Percentiles rank a stretch among this genome's conserved stretches.
Conservation (phyloP, 177 flowering plant species). For the Vitis hybrid region DNA sequence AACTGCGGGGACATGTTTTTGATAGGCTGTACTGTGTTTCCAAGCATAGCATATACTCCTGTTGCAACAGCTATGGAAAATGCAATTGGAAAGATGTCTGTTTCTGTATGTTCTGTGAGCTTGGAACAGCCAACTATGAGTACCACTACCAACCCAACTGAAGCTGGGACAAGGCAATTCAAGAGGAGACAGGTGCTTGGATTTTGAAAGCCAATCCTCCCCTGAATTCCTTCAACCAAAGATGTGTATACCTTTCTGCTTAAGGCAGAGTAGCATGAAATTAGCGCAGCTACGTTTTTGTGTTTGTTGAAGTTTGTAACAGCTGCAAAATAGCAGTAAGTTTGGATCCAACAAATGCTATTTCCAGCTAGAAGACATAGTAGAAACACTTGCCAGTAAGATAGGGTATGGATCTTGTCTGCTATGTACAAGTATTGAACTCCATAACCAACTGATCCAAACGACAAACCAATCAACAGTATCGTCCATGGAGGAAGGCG, state of each 20-base stretch:
- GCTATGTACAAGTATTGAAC: slow-evolving; percentile 9
- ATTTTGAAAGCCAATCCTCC: no score
- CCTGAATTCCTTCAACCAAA: no score
- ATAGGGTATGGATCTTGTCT: no score
- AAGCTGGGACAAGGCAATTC: no score
- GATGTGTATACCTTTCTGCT: slow-evolving; percentile 2
- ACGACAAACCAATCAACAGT: neutral
- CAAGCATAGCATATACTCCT: slow-evolving; percentile 2
- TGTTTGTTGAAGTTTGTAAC: neutral
- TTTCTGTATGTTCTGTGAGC: neutral
- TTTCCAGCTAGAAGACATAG: slow-evolving; percentile 11
- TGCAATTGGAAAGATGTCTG: neutral
- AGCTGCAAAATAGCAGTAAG: neutral
- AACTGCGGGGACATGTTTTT: slow-evolving; percentile 3
- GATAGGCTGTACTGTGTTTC: slow-evolving; percentile 1
- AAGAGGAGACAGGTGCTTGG: no score
- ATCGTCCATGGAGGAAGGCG: neutral
- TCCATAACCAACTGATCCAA: slow-evolving; percentile 8
- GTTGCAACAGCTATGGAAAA: slow-evolving; percentile 3
- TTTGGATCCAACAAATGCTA: slow-evolving; percentile 9
- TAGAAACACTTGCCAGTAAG: neutral
- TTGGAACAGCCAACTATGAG: neutral
- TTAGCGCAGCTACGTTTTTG: neutral
- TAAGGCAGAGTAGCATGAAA: slow-evolving; percentile 8
- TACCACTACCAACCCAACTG: no score